Conservation (phyloP, 2,329 filamentous ascomycete genomes). For the Penicillium sp. region DNA sequence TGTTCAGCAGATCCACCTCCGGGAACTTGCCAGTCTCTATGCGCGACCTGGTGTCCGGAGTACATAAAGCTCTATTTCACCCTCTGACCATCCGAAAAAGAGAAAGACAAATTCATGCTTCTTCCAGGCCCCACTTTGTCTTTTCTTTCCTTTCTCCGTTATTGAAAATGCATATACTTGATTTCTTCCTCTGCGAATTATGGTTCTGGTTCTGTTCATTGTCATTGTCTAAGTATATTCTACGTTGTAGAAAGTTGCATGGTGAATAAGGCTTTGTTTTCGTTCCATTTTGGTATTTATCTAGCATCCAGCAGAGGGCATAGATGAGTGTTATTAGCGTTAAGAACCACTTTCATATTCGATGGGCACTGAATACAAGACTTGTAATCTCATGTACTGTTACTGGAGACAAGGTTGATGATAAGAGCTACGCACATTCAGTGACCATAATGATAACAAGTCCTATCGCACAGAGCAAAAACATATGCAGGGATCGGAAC, state of each 20-base stretch:
- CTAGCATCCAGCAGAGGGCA: slow-evolving; percentile 9
- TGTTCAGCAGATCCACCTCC: too few relatives aligned
- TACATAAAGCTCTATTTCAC: too few relatives aligned
- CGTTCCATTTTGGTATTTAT: not conserved
- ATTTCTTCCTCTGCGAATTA: not conserved
- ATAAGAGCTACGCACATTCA: not conserved
- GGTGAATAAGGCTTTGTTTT: slow-evolving; percentile 11
- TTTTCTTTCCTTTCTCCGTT: not conserved
- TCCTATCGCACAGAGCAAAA: not conserved
- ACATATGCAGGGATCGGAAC: not conserved
- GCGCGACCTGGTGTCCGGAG: too few relatives aligned
- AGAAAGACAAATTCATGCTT: too few relatives aligned
- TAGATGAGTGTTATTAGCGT: slow-evolving; percentile 8
- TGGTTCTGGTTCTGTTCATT: not conserved
- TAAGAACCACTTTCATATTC: not conserved
- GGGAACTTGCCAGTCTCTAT: too few relatives aligned
- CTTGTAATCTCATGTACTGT: not conserved
- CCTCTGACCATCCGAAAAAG: too few relatives aligned
- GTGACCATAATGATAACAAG: not conserved
- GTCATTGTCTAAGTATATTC: not conserved
- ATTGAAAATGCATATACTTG: not conserved
- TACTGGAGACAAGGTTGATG: not conserved
- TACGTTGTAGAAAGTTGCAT: slow-evolving; percentile 7
- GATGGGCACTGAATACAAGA: not conserved
- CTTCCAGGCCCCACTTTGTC: not conserved